Conservation (phyloP, 768 basidiomycete species). For the Russula earlei region DNA sequence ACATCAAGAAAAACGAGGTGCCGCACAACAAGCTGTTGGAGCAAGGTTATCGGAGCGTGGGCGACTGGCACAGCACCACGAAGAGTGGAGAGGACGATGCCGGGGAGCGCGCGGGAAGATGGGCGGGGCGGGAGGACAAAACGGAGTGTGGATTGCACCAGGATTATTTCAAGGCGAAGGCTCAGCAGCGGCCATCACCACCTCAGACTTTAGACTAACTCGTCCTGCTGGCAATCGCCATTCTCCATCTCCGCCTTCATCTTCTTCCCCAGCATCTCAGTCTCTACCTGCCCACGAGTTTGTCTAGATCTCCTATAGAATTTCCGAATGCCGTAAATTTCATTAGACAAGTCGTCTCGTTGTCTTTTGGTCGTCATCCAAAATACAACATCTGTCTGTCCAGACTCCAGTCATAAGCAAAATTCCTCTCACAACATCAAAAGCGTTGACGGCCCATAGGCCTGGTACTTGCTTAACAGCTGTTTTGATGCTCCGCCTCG, state of each 20-base stretch:
- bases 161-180: constrained; percentile 77
- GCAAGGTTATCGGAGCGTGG: constrained; percentile 90
- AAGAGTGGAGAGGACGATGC: constrained; percentile 58
- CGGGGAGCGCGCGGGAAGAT: constrained; percentile 81
- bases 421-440: too few species aligned
- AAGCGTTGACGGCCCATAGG: too few species aligned
- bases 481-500: constrained; percentile 7
- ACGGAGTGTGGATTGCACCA: constrained; percentile 94
- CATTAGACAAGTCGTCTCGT: background rate
- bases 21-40: constrained; percentile 82
- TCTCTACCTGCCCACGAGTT: too few species aligned
- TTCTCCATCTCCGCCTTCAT: background rate
- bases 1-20: constrained; percentile 71
- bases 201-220: too few species aligned
- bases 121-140: constrained; percentile 78
- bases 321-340: background rate
- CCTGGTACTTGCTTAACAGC: too few species aligned
- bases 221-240: background rate
- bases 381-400: too few species aligned
- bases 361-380: too few species aligned
- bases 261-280: too few species aligned
- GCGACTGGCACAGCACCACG: constrained; percentile 96
- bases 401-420: too few species aligned
- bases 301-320: background rate
- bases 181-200: constrained; percentile 1